Base-by-base conservation (phyloP, 2,329 filamentous ascomycete species). In the Pyricularia sp. region DNA sequence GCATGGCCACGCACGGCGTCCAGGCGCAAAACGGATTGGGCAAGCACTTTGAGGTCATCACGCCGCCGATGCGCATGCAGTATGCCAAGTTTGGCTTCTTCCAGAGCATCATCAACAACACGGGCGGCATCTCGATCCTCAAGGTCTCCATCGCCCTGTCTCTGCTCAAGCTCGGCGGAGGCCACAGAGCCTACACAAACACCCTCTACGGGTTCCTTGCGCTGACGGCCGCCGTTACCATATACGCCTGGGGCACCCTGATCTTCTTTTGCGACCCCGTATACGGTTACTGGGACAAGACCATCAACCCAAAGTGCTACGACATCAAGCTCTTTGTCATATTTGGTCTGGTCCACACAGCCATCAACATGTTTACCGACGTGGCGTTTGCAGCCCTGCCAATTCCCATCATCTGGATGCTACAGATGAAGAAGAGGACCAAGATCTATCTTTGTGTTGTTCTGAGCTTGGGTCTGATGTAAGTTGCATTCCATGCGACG, bases 391-490 rank as follows among this genome's bases (percentile, higher is more conserved):
- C 64, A 2, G 25, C 31, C 9, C 14, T 65, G 64, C 64, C 64
- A 4, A 65, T 65, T 31, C n/a, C 64, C 14, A n/a, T 65, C n/a
- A 65, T 65, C 64, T 65, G 64, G 64, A 65, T 65, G 64, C n/a
- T 65, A 10, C 64, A 65, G 31, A 65, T 65, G 64, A 65, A 65
- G 30, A 65, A 26, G 64, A 42, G 11, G 20, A 65, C 31, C 17
- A 65, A 65, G 64, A 65, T 65, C 31, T 65, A 65, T 36, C 64
- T 65, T 17, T 23, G n/a, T n/a, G 25, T 25, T 25, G 64, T 65
- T 0, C 36, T 65, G 31, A 65, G 64, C 30, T 31, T 65, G 23
- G 64, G 64, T 25, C n/a, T 31, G 30, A 17, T 65, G 64, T 65
- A 65, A 17, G 64, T n/a, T 9, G 5, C 1, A 65, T 28, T 31